phyloP scores from a whole-genome alignment of 164 flowering plant genomes.

The Chloranthus sessilifolius region DNA sequence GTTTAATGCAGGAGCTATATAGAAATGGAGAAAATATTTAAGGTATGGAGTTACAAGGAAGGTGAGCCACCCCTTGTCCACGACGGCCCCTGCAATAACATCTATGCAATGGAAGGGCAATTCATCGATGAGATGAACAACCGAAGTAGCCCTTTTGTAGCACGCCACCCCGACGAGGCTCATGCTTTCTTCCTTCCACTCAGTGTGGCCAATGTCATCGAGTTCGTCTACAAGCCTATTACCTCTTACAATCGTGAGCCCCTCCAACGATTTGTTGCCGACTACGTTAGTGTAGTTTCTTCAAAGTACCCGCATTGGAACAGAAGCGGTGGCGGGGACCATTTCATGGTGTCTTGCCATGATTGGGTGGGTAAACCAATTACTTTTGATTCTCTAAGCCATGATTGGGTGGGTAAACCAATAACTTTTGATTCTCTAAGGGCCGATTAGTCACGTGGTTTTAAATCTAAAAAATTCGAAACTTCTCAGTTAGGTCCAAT shows the following conservation, averaged over 20 bases:
- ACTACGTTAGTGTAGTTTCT: constrained; percentile 36
- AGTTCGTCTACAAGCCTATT: constrained; percentile 35
- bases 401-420: too few species aligned
- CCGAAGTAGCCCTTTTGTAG: constrained; percentile 25
- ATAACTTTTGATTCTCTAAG: too few species aligned
- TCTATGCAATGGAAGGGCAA: constrained; percentile 59
- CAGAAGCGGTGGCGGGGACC: constrained; percentile 54
- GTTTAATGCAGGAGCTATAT: constrained; percentile 51
- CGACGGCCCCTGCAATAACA: constrained; percentile 44
- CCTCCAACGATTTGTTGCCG: constrained; percentile 26
- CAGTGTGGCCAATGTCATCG: constrained; percentile 34
- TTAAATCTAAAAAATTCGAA: too few species aligned
- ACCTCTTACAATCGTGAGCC: constrained; percentile 23
- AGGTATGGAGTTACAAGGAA: constrained; percentile 57
- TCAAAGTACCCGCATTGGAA: constrained; percentile 59
- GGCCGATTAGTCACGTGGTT: too few species aligned
- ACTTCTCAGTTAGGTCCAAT: too few species aligned
- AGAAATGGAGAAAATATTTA: constrained; percentile 74
- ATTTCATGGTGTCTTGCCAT: constrained; percentile 65
- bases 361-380: constrained; percentile 66
- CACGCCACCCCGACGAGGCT: constrained; percentile 48
- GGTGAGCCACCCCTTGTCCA: constrained; percentile 60
- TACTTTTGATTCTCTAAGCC: too few species aligned
- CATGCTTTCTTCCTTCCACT: constrained; percentile 54
- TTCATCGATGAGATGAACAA: constrained; percentile 52